Evolutionary conservation across 2,329 filamentous ascomycete species (phyloP).

Genomic region (Arthrobotrys entomopaga): DNA sequence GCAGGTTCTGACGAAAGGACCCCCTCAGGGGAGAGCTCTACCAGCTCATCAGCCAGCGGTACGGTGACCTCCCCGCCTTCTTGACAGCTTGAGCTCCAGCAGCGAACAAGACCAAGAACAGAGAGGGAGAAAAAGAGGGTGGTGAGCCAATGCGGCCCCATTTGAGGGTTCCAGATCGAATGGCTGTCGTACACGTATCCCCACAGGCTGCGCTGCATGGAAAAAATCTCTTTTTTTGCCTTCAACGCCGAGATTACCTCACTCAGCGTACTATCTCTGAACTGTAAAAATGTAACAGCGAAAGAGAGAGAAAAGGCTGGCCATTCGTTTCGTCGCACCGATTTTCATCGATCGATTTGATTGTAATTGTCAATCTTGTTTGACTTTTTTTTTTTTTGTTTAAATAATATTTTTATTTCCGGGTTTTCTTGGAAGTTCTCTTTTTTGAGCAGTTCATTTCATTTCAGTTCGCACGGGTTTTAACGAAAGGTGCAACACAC

Average conservation of each 20-base stretch:
- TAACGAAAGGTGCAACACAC: constrained; percentile 17
- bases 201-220: constrained; percentile 16
- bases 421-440: constrained; percentile 6
- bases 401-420: constrained; percentile 9
- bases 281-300: not conserved
- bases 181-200: constrained; percentile 55
- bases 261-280: too few relatives aligned
- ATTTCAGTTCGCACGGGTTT: not conserved
- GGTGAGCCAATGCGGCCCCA: constrained; percentile 17
- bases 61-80: too few relatives aligned
- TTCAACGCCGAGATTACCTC: not conserved
- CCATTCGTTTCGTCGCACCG: not conserved
- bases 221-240: constrained; percentile 8
- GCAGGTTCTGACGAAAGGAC: too few relatives aligned
- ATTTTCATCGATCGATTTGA: not conserved
- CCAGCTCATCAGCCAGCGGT: too few relatives aligned
- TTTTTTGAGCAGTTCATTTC: not conserved
- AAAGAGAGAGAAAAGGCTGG: not conserved
- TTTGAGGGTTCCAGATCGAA: constrained; percentile 29
- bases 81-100: too few relatives aligned
- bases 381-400: constrained; percentile 1
- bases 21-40: too few relatives aligned
- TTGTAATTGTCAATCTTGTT: not conserved
- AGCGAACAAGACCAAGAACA: too few relatives aligned
- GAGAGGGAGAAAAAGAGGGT: not conserved